Evolutionary conservation across 805 yeast species (phyloP), one percentile per base, ranked within the genome.

Genomic region (Diddensiella santjacobensis): DNA sequence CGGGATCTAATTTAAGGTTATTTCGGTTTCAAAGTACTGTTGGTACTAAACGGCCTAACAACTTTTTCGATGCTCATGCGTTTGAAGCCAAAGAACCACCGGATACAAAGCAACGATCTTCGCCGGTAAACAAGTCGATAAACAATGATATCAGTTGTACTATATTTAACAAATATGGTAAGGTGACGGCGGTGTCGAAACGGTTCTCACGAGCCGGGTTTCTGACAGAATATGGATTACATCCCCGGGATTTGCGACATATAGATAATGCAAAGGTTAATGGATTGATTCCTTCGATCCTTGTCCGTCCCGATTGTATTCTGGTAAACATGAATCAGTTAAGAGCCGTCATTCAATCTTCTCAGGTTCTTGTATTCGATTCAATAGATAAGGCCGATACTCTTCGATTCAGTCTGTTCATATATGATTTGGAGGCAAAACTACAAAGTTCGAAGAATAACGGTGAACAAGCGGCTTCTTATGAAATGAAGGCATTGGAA

Each of bases 201-300:
- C 69, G 70, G 57, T 74, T 75, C 53, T 78, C 83, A 40, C 77
- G 79, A 57, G 78, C 75, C 61, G 74, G 62, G 62, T 78, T 78
- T 68, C 72, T 74, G 52, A 79, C 68, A 47, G 81, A 84, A 40
- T 84, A 88, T 64, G 78, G 81, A 20, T 64, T 90, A 22, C 87
- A 83, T 54, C 95, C 97, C 1, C 71, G 97, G 67, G 97, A 90
- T 64, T 69, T 90, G 53, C 68, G 97, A 24, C 89, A 87, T 60
- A 83, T 90, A 45, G 96, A 83, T 59, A 71, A 82, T 3, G 73
- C 85, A 1, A 70, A 79, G 33, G 75, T 79, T 35, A 83, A 79
- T 57, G 31, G 11, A 8, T 80, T 82, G 23, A 83, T 80, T 0
- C 89, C 89, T 0, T 76, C 79, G 33, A 79, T 83, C 44, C 78